Evolutionary conservation across 768 basidiomycete species (phyloP).

Genomic region (Lactarius trivialis): DNA sequence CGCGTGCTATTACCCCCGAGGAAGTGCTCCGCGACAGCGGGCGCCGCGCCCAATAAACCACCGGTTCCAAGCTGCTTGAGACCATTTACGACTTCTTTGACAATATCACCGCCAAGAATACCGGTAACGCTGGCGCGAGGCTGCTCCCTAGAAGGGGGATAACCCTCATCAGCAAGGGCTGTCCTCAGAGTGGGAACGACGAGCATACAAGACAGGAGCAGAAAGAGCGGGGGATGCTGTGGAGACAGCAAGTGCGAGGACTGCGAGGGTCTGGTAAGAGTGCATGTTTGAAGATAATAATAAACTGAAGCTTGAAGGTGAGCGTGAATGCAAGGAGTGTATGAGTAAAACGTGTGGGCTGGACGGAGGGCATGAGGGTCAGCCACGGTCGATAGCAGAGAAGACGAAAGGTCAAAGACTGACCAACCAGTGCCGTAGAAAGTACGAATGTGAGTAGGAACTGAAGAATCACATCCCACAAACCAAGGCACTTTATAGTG

Average conservation of each 20-base stretch:
- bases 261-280: neutral
- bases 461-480: neutral
- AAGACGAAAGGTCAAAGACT: neutral
- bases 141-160: neutral
- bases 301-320: neutral
- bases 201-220: neutral
- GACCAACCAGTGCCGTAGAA: constrained; percentile 16
- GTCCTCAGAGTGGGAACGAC: neutral
- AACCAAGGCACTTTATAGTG: neutral
- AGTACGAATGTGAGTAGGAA: constrained; percentile 1
- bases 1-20: neutral
- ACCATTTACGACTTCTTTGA: no score
- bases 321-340: neutral
- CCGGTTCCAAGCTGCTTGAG: no score
- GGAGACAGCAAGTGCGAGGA: constrained; percentile 1
- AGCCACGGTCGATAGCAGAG: neutral
- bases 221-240: neutral
- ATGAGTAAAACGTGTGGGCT: neutral
- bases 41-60: neutral
- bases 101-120: no score
- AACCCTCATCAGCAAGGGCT: neutral
- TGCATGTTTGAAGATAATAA: constrained; percentile 1
- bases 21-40: neutral
- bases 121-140: neutral
- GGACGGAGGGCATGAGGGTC: neutral